These are phyloP conservation scores for Brettanomyces custersianus DNA, from an alignment of 805 yeast species.

Conservation along the genomic window DNA sequence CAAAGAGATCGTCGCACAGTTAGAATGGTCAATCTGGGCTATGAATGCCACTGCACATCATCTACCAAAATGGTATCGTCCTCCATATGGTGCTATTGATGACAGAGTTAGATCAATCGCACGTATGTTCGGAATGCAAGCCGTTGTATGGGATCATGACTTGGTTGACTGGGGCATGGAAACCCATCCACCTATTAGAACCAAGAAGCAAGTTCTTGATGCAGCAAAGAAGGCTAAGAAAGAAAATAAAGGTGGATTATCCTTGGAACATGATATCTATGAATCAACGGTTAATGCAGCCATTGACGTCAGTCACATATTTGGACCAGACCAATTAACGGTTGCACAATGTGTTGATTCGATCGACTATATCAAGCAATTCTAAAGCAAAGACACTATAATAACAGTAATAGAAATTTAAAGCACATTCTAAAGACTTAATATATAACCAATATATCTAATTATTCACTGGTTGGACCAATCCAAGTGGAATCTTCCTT, in stretches of 20 bases:
- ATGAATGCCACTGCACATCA: constrained; percentile 90
- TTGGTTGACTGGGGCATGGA: constrained; percentile 84
- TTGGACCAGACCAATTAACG: constrained; percentile 58
- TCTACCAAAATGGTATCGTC: constrained; percentile 88
- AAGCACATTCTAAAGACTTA: neutral
- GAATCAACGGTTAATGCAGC: constrained; percentile 62
- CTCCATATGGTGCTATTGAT: constrained; percentile 95
- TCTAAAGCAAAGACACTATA: constrained; percentile 2
- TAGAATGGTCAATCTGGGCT: constrained; percentile 96
- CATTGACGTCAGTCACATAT: constrained; percentile 42
- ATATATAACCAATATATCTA: neutral
- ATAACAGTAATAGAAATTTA: neutral
- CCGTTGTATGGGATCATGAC: constrained; percentile 87
- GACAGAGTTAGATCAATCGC: constrained; percentile 74
- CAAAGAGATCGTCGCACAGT: constrained; percentile 78
- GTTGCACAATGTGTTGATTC: constrained; percentile 75
- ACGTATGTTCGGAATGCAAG: constrained; percentile 77
- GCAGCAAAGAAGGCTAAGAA: constrained; percentile 49
- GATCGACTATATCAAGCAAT: constrained; percentile 42
- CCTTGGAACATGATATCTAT: constrained; percentile 81
- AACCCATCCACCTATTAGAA: constrained; percentile 32
- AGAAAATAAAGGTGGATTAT: constrained; percentile 44
- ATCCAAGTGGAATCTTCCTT: constrained; percentile 62
- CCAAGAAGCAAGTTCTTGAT: constrained; percentile 41
- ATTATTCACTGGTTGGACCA: constrained; percentile 41